A percentile compares a stretch with the other conserved stretches of the same genome.
phyloP scores from a whole-genome alignment of 495 filamentous ascomycete species.

The Aspergillus heteromorphus region DNA sequence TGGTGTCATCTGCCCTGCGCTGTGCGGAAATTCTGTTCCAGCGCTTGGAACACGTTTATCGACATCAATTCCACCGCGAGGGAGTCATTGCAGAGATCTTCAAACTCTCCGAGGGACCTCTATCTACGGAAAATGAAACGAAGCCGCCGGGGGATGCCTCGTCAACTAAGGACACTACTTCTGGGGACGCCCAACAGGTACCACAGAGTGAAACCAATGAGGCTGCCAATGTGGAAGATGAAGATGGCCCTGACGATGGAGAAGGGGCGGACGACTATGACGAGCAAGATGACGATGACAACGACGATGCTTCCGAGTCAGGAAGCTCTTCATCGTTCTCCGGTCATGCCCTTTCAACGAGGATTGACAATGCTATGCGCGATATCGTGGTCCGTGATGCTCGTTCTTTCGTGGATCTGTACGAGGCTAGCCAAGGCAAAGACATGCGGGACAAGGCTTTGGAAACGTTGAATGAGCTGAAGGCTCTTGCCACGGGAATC shows the following conservation, averaged over 20 bases:
- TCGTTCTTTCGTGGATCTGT: slow-evolving; percentile 72
- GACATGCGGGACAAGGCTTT: slow-evolving; percentile 71
- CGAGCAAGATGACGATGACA: slow-evolving; percentile 57
- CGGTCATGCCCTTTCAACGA: slow-evolving; percentile 36
- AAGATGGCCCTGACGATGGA: slow-evolving; percentile 47
- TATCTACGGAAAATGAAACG: slow-evolving; percentile 32
- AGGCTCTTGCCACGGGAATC: slow-evolving; percentile 64
- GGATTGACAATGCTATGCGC: slow-evolving; percentile 57
- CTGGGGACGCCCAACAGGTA: slow-evolving; percentile 12
- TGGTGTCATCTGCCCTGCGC: slow-evolving; percentile 82
- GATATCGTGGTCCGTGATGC: slow-evolving; percentile 70
- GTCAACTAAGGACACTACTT: slow-evolving; percentile 20
- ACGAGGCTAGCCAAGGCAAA: slow-evolving; percentile 71
- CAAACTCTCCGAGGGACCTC: slow-evolving; percentile 59
- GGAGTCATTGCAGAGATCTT: slow-evolving; percentile 89
- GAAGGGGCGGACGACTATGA: slow-evolving; percentile 43
- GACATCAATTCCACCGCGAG: slow-evolving; percentile 95
- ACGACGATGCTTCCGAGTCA: slow-evolving; percentile 64
- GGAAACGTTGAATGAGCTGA: slow-evolving; percentile 67
- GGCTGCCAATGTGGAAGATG: slow-evolving; percentile 31
- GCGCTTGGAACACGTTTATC: slow-evolving; percentile 80
- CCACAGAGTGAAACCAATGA: not conserved
- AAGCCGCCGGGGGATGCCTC: slow-evolving; percentile 12
- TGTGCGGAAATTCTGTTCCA: slow-evolving; percentile 83
- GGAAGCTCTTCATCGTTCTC: slow-evolving; percentile 56